phyloP scores from a whole-genome alignment of 2,329 filamentous ascomycete genomes.

The Colletotrichum shisoi region DNA sequence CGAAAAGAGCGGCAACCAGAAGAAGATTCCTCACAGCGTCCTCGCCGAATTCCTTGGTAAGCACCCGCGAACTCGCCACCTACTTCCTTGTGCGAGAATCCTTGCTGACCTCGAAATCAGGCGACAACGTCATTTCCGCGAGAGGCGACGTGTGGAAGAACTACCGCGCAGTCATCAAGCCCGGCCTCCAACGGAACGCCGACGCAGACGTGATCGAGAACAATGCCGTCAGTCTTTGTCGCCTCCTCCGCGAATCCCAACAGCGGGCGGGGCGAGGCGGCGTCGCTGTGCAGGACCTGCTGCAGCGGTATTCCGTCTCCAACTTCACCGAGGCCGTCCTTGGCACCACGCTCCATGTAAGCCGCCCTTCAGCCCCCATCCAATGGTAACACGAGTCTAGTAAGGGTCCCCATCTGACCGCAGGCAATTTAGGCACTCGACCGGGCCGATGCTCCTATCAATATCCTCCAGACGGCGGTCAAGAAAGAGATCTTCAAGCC shows the following conservation, averaged over 20 bases:
- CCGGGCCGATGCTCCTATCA: conserved; percentile 40
- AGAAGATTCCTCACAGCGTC: conserved; percentile 52
- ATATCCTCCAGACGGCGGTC: conserved; percentile 43
- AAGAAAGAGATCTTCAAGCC: conserved; percentile 49
- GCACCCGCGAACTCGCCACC: neutral
- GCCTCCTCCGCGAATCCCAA: conserved; percentile 46
- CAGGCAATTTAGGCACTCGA: conserved; percentile 41
- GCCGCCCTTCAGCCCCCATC: conserved; percentile 24
- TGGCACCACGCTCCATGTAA: conserved; percentile 42
- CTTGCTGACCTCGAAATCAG: conserved; percentile 34
- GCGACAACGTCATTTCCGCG: conserved; percentile 53
- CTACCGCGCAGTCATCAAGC: conserved; percentile 50
- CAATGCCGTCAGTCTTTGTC: conserved; percentile 43
- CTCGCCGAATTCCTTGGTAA: conserved; percentile 47
- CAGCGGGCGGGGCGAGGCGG: conserved; percentile 40
- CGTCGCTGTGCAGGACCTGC: conserved; percentile 45
- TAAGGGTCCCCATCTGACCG: conserved; percentile 19
- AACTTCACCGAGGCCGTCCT: conserved; percentile 48
- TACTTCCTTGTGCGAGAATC: neutral
- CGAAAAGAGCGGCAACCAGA: conserved; percentile 53
- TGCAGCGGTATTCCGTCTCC: conserved; percentile 50
- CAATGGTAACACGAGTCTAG: conserved; percentile 1
- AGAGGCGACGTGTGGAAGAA: conserved; percentile 49
- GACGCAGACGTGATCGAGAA: conserved; percentile 41
- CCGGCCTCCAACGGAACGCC: conserved; percentile 46